phyloP scores from a whole-genome alignment of 345 rosid species.

The Draba incana region DNA sequence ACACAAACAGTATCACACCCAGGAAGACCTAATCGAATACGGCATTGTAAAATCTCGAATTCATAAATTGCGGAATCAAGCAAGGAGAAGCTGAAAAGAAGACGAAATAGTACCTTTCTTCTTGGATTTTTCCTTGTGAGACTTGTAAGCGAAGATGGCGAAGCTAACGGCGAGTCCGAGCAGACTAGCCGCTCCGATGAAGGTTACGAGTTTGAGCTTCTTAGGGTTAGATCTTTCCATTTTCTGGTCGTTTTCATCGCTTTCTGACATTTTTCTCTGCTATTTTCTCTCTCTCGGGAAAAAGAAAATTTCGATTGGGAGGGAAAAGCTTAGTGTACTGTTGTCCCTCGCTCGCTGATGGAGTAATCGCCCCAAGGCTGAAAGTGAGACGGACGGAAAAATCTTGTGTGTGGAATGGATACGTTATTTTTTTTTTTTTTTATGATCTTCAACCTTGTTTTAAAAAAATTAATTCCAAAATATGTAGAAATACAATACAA shows the following conservation, averaged over 20 bases:
- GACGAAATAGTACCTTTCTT: slow-evolving; percentile 52
- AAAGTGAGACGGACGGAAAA: slow-evolving; percentile 11
- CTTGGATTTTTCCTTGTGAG: slow-evolving; percentile 52
- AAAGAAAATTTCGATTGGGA: slow-evolving; percentile 7
- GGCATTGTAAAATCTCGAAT: slow-evolving; percentile 7
- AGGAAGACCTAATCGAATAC: slow-evolving; percentile 57
- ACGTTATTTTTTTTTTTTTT: neutral
- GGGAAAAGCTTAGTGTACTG: slow-evolving; percentile 17
- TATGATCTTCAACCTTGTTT: neutral
- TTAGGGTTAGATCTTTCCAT: slow-evolving; percentile 47
- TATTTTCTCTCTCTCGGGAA: neutral
- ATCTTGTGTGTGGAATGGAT: neutral
- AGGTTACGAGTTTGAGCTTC: slow-evolving; percentile 52
- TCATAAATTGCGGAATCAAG: slow-evolving; percentile 13
- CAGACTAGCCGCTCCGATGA: slow-evolving; percentile 81
- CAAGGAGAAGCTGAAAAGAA: neutral
- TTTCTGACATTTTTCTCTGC: slow-evolving; percentile 45
- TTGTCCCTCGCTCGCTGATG: slow-evolving; percentile 6
- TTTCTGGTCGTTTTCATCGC: slow-evolving; percentile 46
- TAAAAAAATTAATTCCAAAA: too few relatives aligned
- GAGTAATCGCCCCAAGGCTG: neutral
- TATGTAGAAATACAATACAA: too few relatives aligned
- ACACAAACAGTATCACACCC: slow-evolving; percentile 62
- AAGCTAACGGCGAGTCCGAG: slow-evolving; percentile 64
- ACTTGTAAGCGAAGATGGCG: slow-evolving; percentile 67